Base-by-base conservation (phyloP, 768 basidiomycete genomes). In the Hericium erinaceus region DNA sequence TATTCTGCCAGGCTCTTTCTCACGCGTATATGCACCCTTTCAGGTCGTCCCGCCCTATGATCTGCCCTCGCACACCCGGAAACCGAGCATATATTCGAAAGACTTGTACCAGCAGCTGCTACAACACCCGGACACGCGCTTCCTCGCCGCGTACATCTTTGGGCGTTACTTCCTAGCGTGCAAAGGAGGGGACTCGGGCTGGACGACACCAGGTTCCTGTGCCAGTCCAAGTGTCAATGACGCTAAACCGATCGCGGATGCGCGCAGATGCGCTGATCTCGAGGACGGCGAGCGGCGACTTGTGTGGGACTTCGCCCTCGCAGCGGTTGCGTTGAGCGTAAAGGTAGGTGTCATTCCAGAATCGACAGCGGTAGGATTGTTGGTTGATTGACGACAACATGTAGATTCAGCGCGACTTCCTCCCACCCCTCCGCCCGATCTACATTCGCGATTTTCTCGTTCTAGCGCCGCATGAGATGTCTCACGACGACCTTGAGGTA, bases 231-330 rank as follows among this genome's bases (percentile, higher is more conserved):
- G 24, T 11, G 16, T 33, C 16, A 6, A 24, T 51, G 13, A 16
- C 28, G 10, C 3, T 8, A 11, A 38, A 16, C 41, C 48, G 15
- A 8, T 22, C 13, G 2, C 44, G n/a, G 38, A 37, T 13, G 8
- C 22, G 18, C n/a, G 13, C 3, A 11, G 41, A 3, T 28, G 13
- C 12, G 41, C 39, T n/a, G 48, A 41, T n/a, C 39, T 20, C 9
- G 52, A 61, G 6, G 54, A 54, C 4, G 16, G 46, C 13, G 16
- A 48, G 52, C 38, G 39, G 15, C 10, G 48, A 37, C 15, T 57
- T 6, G 39, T 61, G 38, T 59, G 56, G 60, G 62, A 63, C 13
- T 59, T 59, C 28, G 62, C 62, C 7, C 53, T 63, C 28, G 60
- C 62, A 16, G 57, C 62, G 4, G 40, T 63, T 20, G 49, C 60